phyloP scores from a whole-genome alignment of 23 red algal species.

The Gracilaria caudata region DNA sequence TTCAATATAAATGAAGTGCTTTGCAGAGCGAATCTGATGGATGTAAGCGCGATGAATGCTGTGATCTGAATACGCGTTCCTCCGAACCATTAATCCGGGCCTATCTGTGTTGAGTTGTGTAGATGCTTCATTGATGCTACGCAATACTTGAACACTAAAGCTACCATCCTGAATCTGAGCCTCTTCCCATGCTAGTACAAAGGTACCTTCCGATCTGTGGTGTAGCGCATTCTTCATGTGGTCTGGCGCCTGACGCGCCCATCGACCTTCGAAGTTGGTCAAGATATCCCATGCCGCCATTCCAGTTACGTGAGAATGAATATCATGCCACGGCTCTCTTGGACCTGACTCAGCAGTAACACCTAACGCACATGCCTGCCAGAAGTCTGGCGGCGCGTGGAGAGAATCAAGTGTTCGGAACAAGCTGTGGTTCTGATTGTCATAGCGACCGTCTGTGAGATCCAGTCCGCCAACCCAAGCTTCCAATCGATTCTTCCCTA shows the following conservation, averaged over 20 bases:
- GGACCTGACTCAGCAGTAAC: conserved; percentile 57
- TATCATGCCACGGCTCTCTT: conserved; percentile 84
- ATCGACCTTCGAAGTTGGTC: conserved; percentile 80
- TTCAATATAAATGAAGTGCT: conserved; percentile 79
- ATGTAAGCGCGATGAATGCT: conserved; percentile 83
- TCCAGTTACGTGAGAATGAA: conserved; percentile 52
- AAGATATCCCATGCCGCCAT: conserved; percentile 79
- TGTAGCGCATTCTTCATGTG: conserved; percentile 43
- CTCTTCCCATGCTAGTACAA: conserved; percentile 66
- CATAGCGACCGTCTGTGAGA: conserved; percentile 82
- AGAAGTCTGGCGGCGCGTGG: conserved; percentile 75
- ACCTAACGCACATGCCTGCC: conserved; percentile 56
- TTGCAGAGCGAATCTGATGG: conserved; percentile 75
- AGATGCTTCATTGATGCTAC: conserved; percentile 73
- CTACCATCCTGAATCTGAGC: conserved; percentile 46
- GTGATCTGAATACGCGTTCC: conserved; percentile 49
- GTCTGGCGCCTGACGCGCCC: conserved; percentile 61
- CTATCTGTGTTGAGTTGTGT: conserved; percentile 28
- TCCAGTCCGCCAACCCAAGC: conserved; percentile 82
- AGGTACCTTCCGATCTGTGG: conserved; percentile 24
- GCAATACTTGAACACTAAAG: conserved; percentile 71
- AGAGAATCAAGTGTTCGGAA: conserved; percentile 65
- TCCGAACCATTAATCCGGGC: conserved; percentile 64
- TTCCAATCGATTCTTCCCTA: conserved; percentile 68
- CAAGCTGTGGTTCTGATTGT: conserved; percentile 70